Evolutionary conservation across 306 rosid species (phyloP).

Genomic region (Cucurbita argyrosperma): DNA sequence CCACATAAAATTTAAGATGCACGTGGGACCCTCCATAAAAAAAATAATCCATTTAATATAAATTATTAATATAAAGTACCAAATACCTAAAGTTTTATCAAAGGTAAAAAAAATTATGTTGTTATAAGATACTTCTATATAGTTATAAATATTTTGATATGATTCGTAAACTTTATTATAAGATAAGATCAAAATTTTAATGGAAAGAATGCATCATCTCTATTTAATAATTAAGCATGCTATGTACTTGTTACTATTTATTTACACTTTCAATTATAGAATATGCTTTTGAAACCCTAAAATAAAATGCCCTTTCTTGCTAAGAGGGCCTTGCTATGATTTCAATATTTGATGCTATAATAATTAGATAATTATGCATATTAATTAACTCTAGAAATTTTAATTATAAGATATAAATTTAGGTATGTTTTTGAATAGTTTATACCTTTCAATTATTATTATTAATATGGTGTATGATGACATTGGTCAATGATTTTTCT

Average conservation of each 20-base stretch:
- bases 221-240: not conserved
- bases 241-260: not conserved
- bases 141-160: not conserved
- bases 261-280: not conserved
- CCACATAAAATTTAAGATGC: constrained; percentile 33
- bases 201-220: not conserved
- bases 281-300: not conserved
- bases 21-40: constrained; percentile 33
- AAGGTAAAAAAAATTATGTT: not conserved
- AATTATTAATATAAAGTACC: too few species aligned
- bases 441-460: not conserved
- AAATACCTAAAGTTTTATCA: not conserved
- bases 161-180: not conserved
- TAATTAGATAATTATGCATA: not conserved
- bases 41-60: too few species aligned
- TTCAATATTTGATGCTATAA: not conserved
- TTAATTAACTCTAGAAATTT: not conserved
- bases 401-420: not conserved
- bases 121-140: not conserved
- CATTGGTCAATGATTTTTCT: not conserved
- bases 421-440: not conserved
- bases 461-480: not conserved
- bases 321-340: not conserved
- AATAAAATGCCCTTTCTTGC: not conserved
- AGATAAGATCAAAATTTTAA: not conserved